phyloP scores from a whole-genome alignment of 192 early-diverging fungal species.

The Dispira parvispora region DNA sequence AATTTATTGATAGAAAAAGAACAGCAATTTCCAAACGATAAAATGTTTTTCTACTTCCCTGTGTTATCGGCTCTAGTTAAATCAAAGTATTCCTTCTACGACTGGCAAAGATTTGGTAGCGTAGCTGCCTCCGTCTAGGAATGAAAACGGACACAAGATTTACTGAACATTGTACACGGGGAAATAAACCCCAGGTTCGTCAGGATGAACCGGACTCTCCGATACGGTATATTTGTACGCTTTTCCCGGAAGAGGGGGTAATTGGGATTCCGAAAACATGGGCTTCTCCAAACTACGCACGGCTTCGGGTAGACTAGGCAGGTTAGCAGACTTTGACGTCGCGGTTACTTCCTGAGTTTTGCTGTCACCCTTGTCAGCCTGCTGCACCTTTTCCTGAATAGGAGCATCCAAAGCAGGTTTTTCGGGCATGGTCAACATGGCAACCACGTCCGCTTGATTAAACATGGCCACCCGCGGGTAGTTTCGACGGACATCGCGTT shows the following conservation, averaged over 20 bases:
- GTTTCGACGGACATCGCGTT: slow-evolving; percentile 78
- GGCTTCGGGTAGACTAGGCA: background rate
- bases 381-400: background rate
- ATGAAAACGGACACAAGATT: background rate
- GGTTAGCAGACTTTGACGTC: background rate
- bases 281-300: background rate
- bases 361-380: background rate
- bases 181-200: slow-evolving; percentile 8
- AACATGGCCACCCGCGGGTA: slow-evolving; percentile 77
- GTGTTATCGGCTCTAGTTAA: no score
- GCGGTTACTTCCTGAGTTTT: background rate
- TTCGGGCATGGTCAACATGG: slow-evolving; percentile 24
- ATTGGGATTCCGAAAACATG: background rate
- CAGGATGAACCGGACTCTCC: background rate
- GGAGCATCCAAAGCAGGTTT: background rate
- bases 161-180: slow-evolving; percentile 6
- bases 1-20: no score
- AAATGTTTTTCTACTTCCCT: no score
- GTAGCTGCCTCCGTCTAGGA: no score
- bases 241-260: background rate
- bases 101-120: no score
- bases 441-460: slow-evolving; percentile 57
- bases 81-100: no score
- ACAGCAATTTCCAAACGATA: no score
- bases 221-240: slow-evolving; percentile 1